phyloP scores from a whole-genome alignment of 768 basidiomycete species.

The Lenzites betulinus region DNA sequence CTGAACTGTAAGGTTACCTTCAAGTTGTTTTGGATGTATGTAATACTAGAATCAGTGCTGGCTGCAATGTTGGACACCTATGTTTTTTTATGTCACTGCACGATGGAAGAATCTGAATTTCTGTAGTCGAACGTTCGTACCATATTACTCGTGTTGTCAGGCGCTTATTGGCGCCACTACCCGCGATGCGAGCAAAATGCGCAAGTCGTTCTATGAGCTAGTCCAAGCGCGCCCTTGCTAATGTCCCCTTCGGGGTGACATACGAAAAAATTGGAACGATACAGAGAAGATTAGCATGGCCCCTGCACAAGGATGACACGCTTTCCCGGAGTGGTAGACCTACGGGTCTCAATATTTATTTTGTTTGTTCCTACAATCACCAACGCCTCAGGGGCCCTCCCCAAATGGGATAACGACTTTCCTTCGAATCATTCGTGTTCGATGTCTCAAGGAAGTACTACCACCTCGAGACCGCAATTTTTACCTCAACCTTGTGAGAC shows the following conservation, averaged over 20 bases:
- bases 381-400: too few relatives aligned
- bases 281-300: conserved; percentile 99
- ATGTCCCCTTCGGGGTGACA: conserved; percentile 90
- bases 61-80: too few relatives aligned
- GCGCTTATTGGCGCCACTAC: too few relatives aligned
- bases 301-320: conserved; percentile 99
- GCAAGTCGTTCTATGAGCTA: neutral
- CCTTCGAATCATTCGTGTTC: neutral
- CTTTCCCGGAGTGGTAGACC: conserved; percentile 88
- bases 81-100: too few relatives aligned
- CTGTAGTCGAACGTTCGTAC: too few relatives aligned
- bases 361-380: neutral
- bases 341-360: conserved; percentile 47
- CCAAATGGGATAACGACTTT: too few relatives aligned
- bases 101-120: too few relatives aligned
- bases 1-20: neutral
- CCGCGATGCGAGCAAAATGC: neutral
- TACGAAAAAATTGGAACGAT: conserved; percentile 99
- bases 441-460: too few relatives aligned
- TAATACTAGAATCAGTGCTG: too few relatives aligned
- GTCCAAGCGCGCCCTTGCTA: too few relatives aligned
- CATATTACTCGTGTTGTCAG: too few relatives aligned
- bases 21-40: too few relatives aligned
- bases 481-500: conserved; percentile 1
- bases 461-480: conserved; percentile 13